Evolutionary conservation across 805 yeast species (phyloP).

Genomic region (Wickerhamomyces tratensis): DNA sequence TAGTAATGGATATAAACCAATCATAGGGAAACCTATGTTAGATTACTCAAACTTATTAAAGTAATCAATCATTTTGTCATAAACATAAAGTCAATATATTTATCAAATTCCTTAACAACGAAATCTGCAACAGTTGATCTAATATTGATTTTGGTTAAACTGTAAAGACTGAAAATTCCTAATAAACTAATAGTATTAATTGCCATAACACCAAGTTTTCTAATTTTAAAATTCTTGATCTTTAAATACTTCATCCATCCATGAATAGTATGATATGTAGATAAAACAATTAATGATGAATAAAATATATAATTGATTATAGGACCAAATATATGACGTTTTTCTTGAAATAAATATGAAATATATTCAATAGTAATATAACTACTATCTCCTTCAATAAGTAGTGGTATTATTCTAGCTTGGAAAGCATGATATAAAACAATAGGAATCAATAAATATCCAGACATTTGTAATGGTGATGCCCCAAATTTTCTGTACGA

Average conservation of each 20-base stretch:
- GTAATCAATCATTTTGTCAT: no score
- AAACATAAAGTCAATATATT: constrained; percentile 5
- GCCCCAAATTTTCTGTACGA: constrained; percentile 35
- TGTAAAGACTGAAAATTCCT: constrained; percentile 27
- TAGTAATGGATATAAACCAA: no score
- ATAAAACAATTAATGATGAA: constrained; percentile 24
- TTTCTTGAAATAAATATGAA: constrained; percentile 24
- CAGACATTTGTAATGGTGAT: constrained; percentile 51
- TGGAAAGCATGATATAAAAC: constrained; percentile 36
- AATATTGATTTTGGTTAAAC: constrained; percentile 3
- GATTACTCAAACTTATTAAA: no score
- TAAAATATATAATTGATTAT: constrained; percentile 22
- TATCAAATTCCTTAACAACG: constrained; percentile 9
- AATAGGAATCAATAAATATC: constrained; percentile 40
- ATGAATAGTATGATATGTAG: constrained; percentile 43
- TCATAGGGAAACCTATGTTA: no score
- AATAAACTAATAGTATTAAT: constrained; percentile 27
- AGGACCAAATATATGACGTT: constrained; percentile 20
- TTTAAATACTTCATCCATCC: constrained; percentile 42
- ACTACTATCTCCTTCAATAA: constrained; percentile 56
- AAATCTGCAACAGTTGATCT: constrained; percentile 6
- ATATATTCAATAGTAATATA: constrained; percentile 43
- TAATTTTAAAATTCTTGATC: constrained; percentile 27
- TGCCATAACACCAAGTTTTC: constrained; percentile 33
- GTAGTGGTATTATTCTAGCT: constrained; percentile 39